phyloP scores from a whole-genome alignment of 2,329 filamentous ascomycete species.

The Paraconiothyrium sp. region DNA sequence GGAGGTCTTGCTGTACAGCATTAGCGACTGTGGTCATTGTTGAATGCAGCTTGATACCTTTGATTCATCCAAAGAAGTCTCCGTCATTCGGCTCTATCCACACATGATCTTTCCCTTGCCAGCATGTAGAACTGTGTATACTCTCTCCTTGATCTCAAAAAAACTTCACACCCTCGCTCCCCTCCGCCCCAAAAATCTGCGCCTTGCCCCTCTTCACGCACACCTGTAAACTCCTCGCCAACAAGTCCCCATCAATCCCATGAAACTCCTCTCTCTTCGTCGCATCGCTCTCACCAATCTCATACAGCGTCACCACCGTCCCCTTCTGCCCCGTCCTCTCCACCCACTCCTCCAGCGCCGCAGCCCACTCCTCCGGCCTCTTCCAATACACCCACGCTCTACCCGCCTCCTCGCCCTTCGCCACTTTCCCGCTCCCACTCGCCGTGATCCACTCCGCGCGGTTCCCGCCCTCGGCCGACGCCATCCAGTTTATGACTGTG shows the following conservation, averaged over 20 bases:
- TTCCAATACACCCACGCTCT: slow-evolving; percentile 81
- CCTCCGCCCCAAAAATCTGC: slow-evolving; percentile 88
- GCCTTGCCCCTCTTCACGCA: slow-evolving; percentile 91
- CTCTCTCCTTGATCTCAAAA: slow-evolving; percentile 64
- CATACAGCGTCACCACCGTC: slow-evolving; percentile 89
- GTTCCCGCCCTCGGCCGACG: slow-evolving; percentile 59
- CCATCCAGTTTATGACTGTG: slow-evolving; percentile 66
- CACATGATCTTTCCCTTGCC: background rate
- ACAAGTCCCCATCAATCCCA: slow-evolving; percentile 84
- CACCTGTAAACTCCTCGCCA: slow-evolving; percentile 80
- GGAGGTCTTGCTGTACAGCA: slow-evolving; percentile 1
- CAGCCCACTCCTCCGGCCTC: slow-evolving; percentile 90
- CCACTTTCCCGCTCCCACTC: slow-evolving; percentile 19
- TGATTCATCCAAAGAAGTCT: no score
- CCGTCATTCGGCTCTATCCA: background rate
- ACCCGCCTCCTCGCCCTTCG: slow-evolving; percentile 44
- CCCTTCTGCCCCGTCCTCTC: slow-evolving; percentile 91
- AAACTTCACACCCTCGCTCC: slow-evolving; percentile 91
- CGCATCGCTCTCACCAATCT: slow-evolving; percentile 86
- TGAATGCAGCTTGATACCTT: background rate
- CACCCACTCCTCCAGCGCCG: slow-evolving; percentile 77
- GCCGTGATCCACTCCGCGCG: slow-evolving; percentile 71
- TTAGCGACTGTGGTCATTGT: slow-evolving; percentile 4
- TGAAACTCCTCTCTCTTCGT: slow-evolving; percentile 76
- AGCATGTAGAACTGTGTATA: background rate